Evolutionary conservation across 2,329 filamentous ascomycete species (phyloP), one percentile per base, ranked within the genome.

Genomic region (Ophiostoma piceae): DNA sequence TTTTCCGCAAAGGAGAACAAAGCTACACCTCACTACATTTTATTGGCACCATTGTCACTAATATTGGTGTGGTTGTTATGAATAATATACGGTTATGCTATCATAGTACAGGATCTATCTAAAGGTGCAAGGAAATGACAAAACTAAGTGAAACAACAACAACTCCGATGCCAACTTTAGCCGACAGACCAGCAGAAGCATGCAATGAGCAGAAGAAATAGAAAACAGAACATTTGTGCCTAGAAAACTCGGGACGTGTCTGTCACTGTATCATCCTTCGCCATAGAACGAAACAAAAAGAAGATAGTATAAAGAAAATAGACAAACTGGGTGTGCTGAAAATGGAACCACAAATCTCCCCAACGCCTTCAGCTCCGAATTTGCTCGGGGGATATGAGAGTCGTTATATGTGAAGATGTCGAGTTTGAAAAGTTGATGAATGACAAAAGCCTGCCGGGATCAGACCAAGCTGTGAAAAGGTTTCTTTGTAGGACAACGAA

Each of bases 81-180:
- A 2, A 29, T 64, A 64, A 39, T 64, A 32, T 37, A 64, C 60
- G 32, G 8, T 65, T 65, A 37, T 37, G 60, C 60, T 65, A 65
- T 65, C 60, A 65, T 65, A 22, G 60, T 65, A 65, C 60, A 32
- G 26, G 57, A 4, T 35, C 57, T 62, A 62, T 62, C 57, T 62
- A 62, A 12, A 12, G 22, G 22, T 57, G 22, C 2, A 57, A 26
- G 47, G n/a, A 57, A 57, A 29, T 62, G 12, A 35, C 6, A 26
- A 19, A 16, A 22, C 29, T 11, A 32, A 32, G 19, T 5, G 32
- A 62, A 22, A 57, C 11, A n/a, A 57, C 8, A 57, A 29, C n/a
- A 57, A 57, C 51, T 14, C 51, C 51, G 26, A 16, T 57, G 5
- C 51, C 11, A 26, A 26, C 51, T 57, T n/a, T 9, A 12, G 16